Base-by-base conservation (phyloP, 2,329 filamentous ascomycete genomes). In the Verticillium klebahnii region DNA sequence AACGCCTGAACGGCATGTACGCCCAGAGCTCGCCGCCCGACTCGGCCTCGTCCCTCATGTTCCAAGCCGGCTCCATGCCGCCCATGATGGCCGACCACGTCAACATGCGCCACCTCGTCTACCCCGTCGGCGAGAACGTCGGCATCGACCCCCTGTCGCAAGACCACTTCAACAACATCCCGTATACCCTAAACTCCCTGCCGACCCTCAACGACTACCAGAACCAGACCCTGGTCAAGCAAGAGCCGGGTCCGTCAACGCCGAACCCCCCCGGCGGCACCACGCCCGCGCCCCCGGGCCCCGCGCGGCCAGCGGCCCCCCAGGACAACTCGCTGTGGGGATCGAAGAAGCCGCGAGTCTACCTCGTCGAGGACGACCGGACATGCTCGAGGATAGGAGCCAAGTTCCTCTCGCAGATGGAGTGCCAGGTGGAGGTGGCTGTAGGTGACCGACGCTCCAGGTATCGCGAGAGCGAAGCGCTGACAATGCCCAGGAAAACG, bases 71-170 rank as follows among this genome's bases (percentile, higher is more conserved):
- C 36, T 68, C 74, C 3, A 70, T 39, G 68, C 72, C 39, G 69
- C 75, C 77, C 29, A 74, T 83, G 71, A 71, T 85, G 67, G 77
- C 83, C 64, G 83, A 86, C 64, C 79, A 82, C 45, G 77, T 86
- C 67, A 82, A 87, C 63, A 80, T 85, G 65, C 78, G 84, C 55
- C 84, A 86, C 65, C 85, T 96, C 60, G 93, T 97, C 11, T 98
- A 97, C 72, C 93, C 94, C 0, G 92, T 96, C 17, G 93, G 93
- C 19, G 88, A 93, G 66, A 95, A 89, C 0, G 91, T 96, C 67
- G 93, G 93, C 60, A 97, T 97, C 67, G 93, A 97, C 71, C 93
- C 94, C 1, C 95, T 96, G 83, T 93, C 94, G 72, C 90, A 91
- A 68, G 93, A 97, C 69, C 93, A 97, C 71, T 92, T 97, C 71